Evolutionary conservation across 768 basidiomycete species (phyloP).

Genomic region (Kwoniella dendrophila): DNA sequence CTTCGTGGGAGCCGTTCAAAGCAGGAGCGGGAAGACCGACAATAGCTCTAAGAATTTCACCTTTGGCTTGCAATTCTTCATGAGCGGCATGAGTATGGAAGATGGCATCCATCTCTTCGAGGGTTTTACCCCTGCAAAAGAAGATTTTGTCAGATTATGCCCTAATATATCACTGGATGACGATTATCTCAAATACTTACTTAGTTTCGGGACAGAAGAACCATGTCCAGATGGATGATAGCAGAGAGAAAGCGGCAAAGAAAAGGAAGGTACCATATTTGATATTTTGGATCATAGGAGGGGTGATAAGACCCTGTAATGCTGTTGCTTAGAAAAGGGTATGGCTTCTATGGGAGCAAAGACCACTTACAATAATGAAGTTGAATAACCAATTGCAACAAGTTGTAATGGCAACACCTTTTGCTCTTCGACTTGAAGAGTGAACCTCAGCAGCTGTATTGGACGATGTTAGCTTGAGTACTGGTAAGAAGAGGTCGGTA

Average conservation of each 20-base stretch:
- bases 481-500: neutral
- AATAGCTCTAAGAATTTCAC: neutral
- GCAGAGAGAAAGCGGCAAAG: slow-evolving; percentile 29
- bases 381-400: slow-evolving; percentile 35
- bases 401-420: slow-evolving; percentile 46
- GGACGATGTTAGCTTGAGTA: neutral
- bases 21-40: neutral
- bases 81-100: slow-evolving; percentile 13
- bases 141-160: neutral
- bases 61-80: slow-evolving; percentile 13
- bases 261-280: slow-evolving; percentile 33
- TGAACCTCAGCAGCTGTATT: slow-evolving; percentile 70
- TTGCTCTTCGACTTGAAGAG: slow-evolving; percentile 73
- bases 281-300: slow-evolving; percentile 24
- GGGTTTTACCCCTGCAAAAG: slow-evolving; percentile 11
- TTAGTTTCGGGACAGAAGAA: slow-evolving; percentile 35
- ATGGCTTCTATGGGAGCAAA: neutral
- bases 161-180: neutral
- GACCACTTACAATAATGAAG: slow-evolving; percentile 21
- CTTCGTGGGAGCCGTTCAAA: neutral
- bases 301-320: slow-evolving; percentile 26
- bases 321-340: neutral
- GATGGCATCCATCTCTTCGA: slow-evolving; percentile 31
- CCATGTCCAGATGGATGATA: slow-evolving; percentile 19
- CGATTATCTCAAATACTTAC: neutral